Conservation (phyloP, 306 rosid species). For the Myrica gale region DNA sequence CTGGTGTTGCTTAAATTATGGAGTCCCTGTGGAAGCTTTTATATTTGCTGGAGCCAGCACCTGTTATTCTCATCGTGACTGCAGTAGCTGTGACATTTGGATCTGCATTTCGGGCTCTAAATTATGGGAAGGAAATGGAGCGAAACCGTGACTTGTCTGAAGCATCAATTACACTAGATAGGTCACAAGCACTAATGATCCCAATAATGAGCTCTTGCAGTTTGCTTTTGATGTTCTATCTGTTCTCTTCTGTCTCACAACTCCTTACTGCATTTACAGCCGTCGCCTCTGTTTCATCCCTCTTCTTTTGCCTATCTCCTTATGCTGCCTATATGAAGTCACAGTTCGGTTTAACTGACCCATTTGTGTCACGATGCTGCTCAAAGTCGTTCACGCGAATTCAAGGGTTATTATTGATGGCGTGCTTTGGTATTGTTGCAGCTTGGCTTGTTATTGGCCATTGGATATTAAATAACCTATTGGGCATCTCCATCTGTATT, state of each 20-base stretch:
- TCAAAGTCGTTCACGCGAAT: slow-evolving; percentile 79
- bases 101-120: slow-evolving; percentile 90
- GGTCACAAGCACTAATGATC: slow-evolving; percentile 93
- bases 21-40: slow-evolving; percentile 79
- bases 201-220: slow-evolving; percentile 97
- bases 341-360: slow-evolving; percentile 79
- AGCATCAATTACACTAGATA: slow-evolving; percentile 85
- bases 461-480: slow-evolving; percentile 85
- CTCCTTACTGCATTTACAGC: slow-evolving; percentile 91
- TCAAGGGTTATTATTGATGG: slow-evolving; percentile 65
- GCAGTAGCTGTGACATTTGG: slow-evolving; percentile 96
- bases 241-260: slow-evolving; percentile 90
- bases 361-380: slow-evolving; percentile 91
- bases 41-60: slow-evolving; percentile 91
- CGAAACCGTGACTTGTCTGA: slow-evolving; percentile 73
- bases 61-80: slow-evolving; percentile 67
- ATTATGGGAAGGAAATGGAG: slow-evolving; percentile 96
- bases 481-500: slow-evolving; percentile 92
- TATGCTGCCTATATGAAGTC: slow-evolving; percentile 60
- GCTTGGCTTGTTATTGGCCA: slow-evolving; percentile 98
- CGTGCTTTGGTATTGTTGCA: slow-evolving; percentile 58
- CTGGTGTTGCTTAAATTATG: slow-evolving; percentile 43
- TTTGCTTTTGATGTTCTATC: slow-evolving; percentile 94
- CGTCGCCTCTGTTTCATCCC: slow-evolving; percentile 74
- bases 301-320: slow-evolving; percentile 84